Conservation (phyloP, 306 rosid genomes). For the Carpinus fangiana region DNA sequence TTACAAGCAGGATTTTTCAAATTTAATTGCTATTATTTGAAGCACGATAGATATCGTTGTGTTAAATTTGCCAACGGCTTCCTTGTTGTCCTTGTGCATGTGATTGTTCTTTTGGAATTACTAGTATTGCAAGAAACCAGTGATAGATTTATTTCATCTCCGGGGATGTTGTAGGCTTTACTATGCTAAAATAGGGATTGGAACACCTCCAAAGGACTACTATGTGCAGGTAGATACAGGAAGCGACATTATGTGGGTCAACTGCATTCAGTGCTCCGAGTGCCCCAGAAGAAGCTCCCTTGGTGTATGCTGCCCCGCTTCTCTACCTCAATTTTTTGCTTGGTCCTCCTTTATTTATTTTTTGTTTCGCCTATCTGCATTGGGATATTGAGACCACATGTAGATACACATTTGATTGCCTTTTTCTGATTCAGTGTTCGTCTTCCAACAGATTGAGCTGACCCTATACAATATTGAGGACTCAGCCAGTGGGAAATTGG, state of each 20-base stretch:
- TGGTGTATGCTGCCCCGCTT: slow-evolving; percentile 60
- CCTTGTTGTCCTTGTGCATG: background rate
- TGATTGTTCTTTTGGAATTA: slow-evolving; percentile 14
- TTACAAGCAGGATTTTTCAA: background rate
- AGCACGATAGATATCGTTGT: background rate
- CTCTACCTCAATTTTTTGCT: background rate
- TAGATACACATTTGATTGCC: background rate
- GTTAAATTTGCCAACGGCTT: background rate
- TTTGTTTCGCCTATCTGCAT: background rate
- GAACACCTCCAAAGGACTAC: slow-evolving; percentile 84
- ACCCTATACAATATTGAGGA: slow-evolving; percentile 70
- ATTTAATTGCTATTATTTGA: background rate
- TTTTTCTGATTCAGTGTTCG: background rate
- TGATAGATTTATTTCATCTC: background rate
- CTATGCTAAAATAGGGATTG: slow-evolving; percentile 95
- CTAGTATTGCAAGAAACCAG: background rate
- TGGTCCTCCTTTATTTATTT: background rate
- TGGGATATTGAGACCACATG: background rate
- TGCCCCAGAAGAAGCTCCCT: slow-evolving; percentile 85
- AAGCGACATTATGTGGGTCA: slow-evolving; percentile 97
- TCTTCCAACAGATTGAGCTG: slow-evolving; percentile 61
- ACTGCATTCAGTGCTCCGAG: slow-evolving; percentile 84
- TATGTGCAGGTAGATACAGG: slow-evolving; percentile 97
- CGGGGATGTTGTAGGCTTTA: slow-evolving; percentile 65
- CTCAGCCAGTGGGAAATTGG: slow-evolving; percentile 67